Evolutionary conservation across 2,329 filamentous ascomycete genomes (phyloP).

Genomic region (Graphiopsis chlorocephala): DNA sequence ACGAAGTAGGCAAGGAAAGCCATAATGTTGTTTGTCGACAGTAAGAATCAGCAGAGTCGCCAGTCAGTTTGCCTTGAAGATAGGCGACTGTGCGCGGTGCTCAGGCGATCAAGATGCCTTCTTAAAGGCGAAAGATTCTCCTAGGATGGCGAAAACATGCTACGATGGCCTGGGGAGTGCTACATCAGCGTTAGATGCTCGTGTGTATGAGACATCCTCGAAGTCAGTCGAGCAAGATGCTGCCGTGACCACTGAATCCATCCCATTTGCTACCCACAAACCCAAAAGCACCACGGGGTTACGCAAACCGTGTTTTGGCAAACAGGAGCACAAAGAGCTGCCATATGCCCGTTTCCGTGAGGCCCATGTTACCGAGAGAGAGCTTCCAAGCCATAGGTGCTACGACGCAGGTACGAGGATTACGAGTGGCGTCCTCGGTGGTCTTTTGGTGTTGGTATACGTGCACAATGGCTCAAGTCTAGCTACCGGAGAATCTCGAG

Average conservation of each 20-base stretch:
- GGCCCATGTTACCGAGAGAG: neutral
- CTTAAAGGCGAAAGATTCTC: neutral
- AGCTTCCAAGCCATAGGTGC: neutral
- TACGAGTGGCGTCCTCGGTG: neutral
- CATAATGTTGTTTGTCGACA: neutral
- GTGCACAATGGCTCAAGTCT: neutral
- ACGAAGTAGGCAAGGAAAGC: neutral
- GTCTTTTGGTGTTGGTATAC: neutral
- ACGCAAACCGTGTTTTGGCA: neutral
- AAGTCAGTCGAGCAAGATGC: neutral
- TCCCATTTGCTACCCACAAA: neutral
- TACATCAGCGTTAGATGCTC: neutral
- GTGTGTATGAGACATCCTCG: neutral
- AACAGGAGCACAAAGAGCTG: neutral
- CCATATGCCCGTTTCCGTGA: neutral
- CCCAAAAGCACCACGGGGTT: too few relatives aligned
- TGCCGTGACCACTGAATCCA: constrained; percentile 8
- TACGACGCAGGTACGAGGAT: constrained; percentile 10
- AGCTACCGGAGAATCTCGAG: neutral
- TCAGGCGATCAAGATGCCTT: neutral
- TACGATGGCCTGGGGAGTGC: neutral
- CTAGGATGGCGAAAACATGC: neutral
- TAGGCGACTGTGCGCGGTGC: neutral
- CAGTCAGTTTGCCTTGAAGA: neutral
- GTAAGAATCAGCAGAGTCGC: neutral